Conservation (phyloP, 1,284 basidiomycete genomes). For the Malassezia cuniculi region DNA sequence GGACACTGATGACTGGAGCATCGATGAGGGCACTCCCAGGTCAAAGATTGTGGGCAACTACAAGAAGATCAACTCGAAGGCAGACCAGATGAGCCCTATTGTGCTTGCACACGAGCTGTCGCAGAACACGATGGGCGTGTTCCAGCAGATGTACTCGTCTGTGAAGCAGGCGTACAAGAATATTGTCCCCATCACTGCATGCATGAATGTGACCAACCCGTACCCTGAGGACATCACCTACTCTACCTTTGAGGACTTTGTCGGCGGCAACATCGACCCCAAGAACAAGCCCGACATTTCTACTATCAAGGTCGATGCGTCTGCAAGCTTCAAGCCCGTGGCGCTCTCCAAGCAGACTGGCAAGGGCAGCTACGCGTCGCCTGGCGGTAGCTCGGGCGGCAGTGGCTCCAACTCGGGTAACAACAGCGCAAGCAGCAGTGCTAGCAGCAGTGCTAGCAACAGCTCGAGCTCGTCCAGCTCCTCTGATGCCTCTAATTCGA, state of each 20-base stretch:
- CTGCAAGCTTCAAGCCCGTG: neutral
- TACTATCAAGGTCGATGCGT: constrained; percentile 10
- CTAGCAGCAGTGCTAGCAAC: no score
- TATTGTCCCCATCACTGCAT: constrained; percentile 37
- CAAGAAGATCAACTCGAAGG: constrained; percentile 45
- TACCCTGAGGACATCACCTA: constrained; percentile 47
- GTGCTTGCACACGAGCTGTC: constrained; percentile 42
- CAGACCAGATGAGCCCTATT: constrained; percentile 39
- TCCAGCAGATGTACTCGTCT: constrained; percentile 29
- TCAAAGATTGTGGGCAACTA: constrained; percentile 47
- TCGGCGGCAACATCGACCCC: constrained; percentile 25
- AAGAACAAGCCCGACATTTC: constrained; percentile 19
- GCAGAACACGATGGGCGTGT: constrained; percentile 31
- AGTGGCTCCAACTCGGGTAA: no score
- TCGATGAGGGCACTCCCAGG: constrained; percentile 41
- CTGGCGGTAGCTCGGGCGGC: no score
- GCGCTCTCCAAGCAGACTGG: no score
- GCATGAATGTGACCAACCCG: constrained; percentile 42
- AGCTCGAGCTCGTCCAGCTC: no score
- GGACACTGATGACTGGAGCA: constrained; percentile 48
- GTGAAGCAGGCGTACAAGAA: constrained; percentile 34
- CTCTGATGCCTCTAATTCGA: no score
- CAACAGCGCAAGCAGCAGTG: neutral
- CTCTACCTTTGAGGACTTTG: constrained; percentile 28
- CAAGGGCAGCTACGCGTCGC: no score